phyloP scores from a whole-genome alignment of 805 yeast genomes.

The Candida incommunis region DNA sequence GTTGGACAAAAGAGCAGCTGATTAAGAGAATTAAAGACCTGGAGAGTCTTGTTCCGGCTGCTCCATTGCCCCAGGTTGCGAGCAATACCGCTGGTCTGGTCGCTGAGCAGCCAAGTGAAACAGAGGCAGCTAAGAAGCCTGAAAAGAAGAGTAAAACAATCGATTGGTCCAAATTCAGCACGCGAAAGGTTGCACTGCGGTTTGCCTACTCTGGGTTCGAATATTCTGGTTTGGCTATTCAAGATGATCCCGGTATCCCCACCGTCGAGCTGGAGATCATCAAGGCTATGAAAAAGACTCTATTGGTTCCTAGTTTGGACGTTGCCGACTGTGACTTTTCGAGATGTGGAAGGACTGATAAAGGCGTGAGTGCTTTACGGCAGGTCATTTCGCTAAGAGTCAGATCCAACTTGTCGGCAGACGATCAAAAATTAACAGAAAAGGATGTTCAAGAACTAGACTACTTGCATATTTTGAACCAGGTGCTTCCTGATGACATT shows the following conservation, averaged over 20 bases:
- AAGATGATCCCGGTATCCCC: constrained; percentile 61
- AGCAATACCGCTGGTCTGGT: background rate
- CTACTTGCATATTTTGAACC: constrained; percentile 62
- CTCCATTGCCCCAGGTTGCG: constrained; percentile 1
- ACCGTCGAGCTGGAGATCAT: constrained; percentile 74
- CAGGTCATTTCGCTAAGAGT: constrained; percentile 77
- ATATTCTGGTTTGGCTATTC: constrained; percentile 81
- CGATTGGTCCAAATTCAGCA: constrained; percentile 49
- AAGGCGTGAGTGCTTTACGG: constrained; percentile 94
- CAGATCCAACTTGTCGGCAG: constrained; percentile 49
- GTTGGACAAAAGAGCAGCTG: constrained; percentile 55
- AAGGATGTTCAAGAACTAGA: constrained; percentile 61
- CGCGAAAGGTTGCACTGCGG: constrained; percentile 60
- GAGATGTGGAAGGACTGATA: constrained; percentile 89
- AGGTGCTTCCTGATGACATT: constrained; percentile 67
- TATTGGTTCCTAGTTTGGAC: constrained; percentile 41
- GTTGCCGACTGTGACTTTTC: constrained; percentile 60
- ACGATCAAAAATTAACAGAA: constrained; percentile 42
- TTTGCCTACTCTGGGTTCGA: constrained; percentile 90
- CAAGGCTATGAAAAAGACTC: constrained; percentile 54
- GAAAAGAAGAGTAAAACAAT: constrained; percentile 30
- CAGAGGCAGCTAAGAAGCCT: constrained; percentile 6
- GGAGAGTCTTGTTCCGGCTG: constrained; percentile 24
- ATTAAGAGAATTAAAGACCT: constrained; percentile 41
- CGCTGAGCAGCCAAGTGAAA: constrained; percentile 4